Evolutionary conservation across 345 rosid species (phyloP).

Genomic region (Sonneratia alba): DNA sequence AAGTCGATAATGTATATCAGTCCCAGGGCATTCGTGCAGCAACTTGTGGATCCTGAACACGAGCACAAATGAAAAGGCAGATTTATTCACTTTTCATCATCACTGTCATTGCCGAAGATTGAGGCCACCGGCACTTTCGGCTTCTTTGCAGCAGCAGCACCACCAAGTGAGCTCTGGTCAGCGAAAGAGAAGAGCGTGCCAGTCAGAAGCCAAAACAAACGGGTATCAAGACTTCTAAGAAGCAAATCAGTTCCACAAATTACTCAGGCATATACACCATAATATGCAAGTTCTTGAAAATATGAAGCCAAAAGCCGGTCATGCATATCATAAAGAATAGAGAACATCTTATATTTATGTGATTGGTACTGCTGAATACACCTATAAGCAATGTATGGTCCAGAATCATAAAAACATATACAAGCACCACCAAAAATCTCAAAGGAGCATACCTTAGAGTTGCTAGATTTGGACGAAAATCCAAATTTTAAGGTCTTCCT

Average conservation of each 20-base stretch:
- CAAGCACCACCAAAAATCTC: not conserved
- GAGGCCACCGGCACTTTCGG: slow-evolving; percentile 60
- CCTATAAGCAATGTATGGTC: not conserved
- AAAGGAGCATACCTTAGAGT: slow-evolving; percentile 48
- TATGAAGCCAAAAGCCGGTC: not conserved
- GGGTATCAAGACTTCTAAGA: not conserved
- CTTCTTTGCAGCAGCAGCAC: slow-evolving; percentile 42
- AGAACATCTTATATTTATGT: not conserved
- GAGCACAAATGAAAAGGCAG: not conserved
- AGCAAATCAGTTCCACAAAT: not conserved
- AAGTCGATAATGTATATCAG: not conserved
- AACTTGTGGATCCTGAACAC: not conserved
- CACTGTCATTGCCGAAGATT: slow-evolving; percentile 67
- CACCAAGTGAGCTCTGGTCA: slow-evolving; percentile 37
- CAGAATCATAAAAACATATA: not conserved
- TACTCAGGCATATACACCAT: too few relatives aligned
- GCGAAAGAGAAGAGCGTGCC: not conserved
- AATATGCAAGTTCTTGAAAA: not conserved
- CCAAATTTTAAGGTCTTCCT: slow-evolving; percentile 81
- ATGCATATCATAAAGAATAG: not conserved
- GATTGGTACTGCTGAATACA: not conserved
- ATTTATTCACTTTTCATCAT: slow-evolving; percentile 40
- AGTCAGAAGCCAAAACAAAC: slow-evolving; percentile 1
- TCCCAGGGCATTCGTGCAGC: not conserved
- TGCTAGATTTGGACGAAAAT: slow-evolving; percentile 58